Conservation (phyloP, 2,329 filamentous ascomycete species). For the Talaromyces sp. region DNA sequence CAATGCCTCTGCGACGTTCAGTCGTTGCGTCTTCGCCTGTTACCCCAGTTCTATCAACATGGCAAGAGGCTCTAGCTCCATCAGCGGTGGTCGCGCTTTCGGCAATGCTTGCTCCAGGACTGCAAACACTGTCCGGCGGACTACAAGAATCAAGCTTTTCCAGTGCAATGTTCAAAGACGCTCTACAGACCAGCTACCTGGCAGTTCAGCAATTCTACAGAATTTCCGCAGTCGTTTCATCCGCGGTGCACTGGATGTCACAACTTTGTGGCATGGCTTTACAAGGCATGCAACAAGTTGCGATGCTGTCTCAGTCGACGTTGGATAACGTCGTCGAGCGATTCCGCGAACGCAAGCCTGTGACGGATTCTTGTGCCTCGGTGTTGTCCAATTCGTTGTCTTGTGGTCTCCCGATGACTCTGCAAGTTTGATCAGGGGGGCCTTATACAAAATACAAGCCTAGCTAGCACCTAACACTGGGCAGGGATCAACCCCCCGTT, state of each 20-base stretch:
- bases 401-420: background rate
- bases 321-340: background rate
- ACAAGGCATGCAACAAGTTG: constrained; percentile 3
- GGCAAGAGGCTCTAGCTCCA: background rate
- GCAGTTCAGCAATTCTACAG: background rate
- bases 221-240: background rate
- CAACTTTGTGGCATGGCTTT: background rate
- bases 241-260: background rate
- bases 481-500: background rate
- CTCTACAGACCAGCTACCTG: background rate
- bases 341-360: background rate
- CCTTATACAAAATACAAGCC: background rate
- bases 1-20: background rate
- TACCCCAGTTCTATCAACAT: background rate
- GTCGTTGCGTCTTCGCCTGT: background rate
- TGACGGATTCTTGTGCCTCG: background rate
- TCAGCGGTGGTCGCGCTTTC: background rate
- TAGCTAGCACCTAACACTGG: background rate
- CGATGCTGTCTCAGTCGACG: background rate
- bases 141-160: background rate
- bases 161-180: background rate
- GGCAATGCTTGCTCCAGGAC: background rate
- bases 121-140: background rate
- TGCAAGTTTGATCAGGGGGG: background rate
- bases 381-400: background rate